These are phyloP conservation scores for Penicillium pulvis DNA, from an alignment of 495 filamentous ascomycete genomes.

Conservation along the genomic window DNA sequence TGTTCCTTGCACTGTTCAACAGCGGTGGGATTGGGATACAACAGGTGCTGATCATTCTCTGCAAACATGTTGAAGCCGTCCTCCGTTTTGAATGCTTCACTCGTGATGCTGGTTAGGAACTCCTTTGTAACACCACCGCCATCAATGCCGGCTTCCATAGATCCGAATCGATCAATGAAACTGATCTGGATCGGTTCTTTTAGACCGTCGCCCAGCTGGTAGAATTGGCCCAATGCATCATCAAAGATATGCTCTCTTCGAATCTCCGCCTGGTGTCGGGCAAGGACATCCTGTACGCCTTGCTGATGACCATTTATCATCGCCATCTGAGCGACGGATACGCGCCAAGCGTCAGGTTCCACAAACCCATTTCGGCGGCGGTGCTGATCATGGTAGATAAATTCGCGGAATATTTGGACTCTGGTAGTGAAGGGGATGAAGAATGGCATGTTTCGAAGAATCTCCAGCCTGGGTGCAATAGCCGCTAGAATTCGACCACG, in stretches of 20 bases:
- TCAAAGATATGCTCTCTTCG: slow-evolving; percentile 78
- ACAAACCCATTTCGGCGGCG: slow-evolving; percentile 72
- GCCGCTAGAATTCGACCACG: slow-evolving; percentile 69
- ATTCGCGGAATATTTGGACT: slow-evolving; percentile 92
- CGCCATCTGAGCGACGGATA: slow-evolving; percentile 52
- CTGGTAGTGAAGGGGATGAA: slow-evolving; percentile 91
- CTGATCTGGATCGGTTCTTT: slow-evolving; percentile 98
- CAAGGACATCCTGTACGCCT: slow-evolving; percentile 52
- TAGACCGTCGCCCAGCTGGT: slow-evolving; percentile 74
- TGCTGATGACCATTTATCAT: too few relatives aligned
- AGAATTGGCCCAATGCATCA: slow-evolving; percentile 86
- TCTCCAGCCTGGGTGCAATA: slow-evolving; percentile 82
- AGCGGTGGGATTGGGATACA: slow-evolving; percentile 84
- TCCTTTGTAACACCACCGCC: slow-evolving; percentile 98
- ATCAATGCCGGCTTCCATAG: slow-evolving; percentile 90
- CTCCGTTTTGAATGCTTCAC: slow-evolving; percentile 74
- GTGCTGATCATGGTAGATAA: slow-evolving; percentile 80
- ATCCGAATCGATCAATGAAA: slow-evolving; percentile 89
- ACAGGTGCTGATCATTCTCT: slow-evolving; percentile 83
- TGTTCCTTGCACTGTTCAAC: slow-evolving; percentile 71
- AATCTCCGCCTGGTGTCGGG: slow-evolving; percentile 79
- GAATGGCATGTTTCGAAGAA: slow-evolving; percentile 95
- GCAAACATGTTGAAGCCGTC: slow-evolving; percentile 64
- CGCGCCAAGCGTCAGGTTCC: slow-evolving; percentile 80
- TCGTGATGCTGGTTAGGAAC: slow-evolving; percentile 88